Base-by-base conservation (phyloP, 805 yeast species). In the Yarrowia deformans region DNA sequence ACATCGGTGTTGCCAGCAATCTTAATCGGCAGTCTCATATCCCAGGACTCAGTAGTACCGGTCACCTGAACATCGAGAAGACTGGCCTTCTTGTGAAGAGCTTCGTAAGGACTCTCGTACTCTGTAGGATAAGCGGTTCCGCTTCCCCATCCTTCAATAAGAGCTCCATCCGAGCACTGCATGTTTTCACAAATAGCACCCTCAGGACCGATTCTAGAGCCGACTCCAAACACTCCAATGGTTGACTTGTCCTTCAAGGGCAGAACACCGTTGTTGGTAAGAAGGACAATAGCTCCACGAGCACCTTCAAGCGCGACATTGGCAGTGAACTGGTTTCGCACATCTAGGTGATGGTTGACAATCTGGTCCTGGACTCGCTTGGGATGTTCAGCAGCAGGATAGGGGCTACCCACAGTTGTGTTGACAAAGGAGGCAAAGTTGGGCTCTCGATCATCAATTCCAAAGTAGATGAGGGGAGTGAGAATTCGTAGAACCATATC, bases 81-180 rank as follows among this genome's bases (percentile, higher is more conserved):
- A 14, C 18, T 13, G 5, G 45, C 34, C 75, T 1, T 88, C 88
- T 70, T 80, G 79, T 42, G 77, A 75, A 87, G 82, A 0, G 86
- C 88, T 73, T 86, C 88, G 69, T 81, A 81, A 0, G 90, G 90
- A 0, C 89, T 83, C 23, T 84, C 79, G 7, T 85, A 84, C 74
- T 79, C 85, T 2, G 88, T 87, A 54, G 84, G 83, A 71, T 81
- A 83, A 10, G 83, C 88, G 7, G 88, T 80, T 1, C 89, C 87
- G 2, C 90, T 86, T 0, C 90, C 91, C 88, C 90, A 85, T 12
- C 90, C 90, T 35, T 84, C 80, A 32, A 85, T 83, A 48, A 87
- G 74, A 0, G 85, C 82, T 2, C 90, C 90, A 69, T 83, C 81
- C 7, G 80, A 80, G 70, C 86, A 82, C 64, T 80, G 81, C 74